phyloP scores from a whole-genome alignment of 164 flowering plant species.

The Kalanchoe fedtschenkoi region DNA sequence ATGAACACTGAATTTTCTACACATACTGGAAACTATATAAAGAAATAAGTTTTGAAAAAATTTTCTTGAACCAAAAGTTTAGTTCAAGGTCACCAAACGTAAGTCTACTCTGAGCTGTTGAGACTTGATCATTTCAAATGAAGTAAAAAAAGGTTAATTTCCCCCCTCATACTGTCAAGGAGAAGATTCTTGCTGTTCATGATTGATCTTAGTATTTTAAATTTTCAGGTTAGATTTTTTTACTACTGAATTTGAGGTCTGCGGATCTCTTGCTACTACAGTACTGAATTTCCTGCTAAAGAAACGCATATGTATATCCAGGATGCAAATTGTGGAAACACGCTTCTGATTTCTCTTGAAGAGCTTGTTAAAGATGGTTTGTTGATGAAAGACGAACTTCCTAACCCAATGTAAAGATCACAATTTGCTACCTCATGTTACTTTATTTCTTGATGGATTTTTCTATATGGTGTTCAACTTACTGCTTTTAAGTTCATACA shows the following conservation, averaged over 20 bases:
- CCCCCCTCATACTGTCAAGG: background rate
- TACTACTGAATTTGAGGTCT: background rate
- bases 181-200: too few species aligned
- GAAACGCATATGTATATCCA: slow-evolving; percentile 18
- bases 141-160: background rate
- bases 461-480: background rate
- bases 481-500: slow-evolving; percentile 15
- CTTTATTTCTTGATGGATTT: background rate
- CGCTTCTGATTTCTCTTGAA: slow-evolving; percentile 86
- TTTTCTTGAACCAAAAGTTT: too few species aligned
- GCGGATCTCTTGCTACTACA: background rate
- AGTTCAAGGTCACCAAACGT: background rate
- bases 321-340: slow-evolving; percentile 99
- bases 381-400: slow-evolving; percentile 67
- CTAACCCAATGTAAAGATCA: slow-evolving; percentile 60
- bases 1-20: background rate
- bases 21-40: too few species aligned
- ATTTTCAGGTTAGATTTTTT: background rate
- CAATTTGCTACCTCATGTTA: background rate
- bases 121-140: background rate
- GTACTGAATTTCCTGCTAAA: background rate
- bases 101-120: background rate
- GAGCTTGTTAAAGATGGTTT: slow-evolving; percentile 93
- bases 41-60: too few species aligned
- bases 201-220: background rate